Evolutionary conservation across 768 basidiomycete species (phyloP).

Genomic region (Filobasidium wieringae): DNA sequence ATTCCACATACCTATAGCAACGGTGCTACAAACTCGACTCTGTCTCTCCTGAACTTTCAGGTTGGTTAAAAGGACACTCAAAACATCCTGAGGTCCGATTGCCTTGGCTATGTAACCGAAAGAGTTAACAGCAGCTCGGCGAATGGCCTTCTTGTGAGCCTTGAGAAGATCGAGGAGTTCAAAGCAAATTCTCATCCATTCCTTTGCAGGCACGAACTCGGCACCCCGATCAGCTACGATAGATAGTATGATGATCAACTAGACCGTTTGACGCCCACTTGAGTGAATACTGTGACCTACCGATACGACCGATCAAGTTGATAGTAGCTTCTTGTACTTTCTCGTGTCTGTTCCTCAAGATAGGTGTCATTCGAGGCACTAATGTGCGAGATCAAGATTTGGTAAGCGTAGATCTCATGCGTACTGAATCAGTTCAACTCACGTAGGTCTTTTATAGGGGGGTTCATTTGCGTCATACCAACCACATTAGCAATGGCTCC

Average conservation of each 20-base stretch:
- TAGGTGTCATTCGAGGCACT: constrained; percentile 99
- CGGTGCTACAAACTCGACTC: constrained; percentile 94
- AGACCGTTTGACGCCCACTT: neutral
- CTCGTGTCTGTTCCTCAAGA: constrained; percentile 94
- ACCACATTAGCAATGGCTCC: constrained; percentile 99
- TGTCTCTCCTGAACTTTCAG: constrained; percentile 97
- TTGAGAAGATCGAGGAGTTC: constrained; percentile 92
- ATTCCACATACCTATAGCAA: constrained; percentile 60
- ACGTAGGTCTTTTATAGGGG: constrained; percentile 97
- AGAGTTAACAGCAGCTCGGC: constrained; percentile 96
- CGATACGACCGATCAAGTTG: constrained; percentile 96
- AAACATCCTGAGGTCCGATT: constrained; percentile 95
- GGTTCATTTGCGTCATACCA: constrained; percentile 99
- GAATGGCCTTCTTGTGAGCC: constrained; percentile 98
- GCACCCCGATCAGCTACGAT: constrained; percentile 84
- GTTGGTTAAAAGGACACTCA: constrained; percentile 90
- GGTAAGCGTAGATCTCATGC: neutral
- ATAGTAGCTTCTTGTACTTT: constrained; percentile 99
- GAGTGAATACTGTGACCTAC: constrained; percentile 34
- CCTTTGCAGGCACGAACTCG: constrained; percentile 93
- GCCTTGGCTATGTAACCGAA: constrained; percentile 99
- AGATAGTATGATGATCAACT: neutral
- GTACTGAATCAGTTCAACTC: constrained; percentile 45
- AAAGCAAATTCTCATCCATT: constrained; percentile 99
- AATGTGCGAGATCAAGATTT: constrained; percentile 12